Conservation (phyloP, 257 asterid genomes). For the Ballota nigra region DNA sequence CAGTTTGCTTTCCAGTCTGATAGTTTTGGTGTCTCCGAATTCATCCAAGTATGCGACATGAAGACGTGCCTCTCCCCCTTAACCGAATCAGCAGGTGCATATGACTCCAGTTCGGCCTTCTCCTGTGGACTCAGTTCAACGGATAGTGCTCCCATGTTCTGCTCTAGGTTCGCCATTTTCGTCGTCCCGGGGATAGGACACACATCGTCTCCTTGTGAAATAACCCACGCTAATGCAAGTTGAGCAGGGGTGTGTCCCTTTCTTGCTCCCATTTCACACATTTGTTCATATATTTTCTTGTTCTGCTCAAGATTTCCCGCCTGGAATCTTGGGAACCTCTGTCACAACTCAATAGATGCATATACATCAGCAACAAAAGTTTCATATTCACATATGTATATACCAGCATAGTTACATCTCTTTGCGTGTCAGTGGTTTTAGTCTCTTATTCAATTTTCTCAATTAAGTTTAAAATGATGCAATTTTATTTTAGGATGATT, state of each 20-base stretch:
- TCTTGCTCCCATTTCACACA: constrained; percentile 29
- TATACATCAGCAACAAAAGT: too few species aligned
- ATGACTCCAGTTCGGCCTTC: constrained; percentile 36
- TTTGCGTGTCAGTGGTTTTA: too few species aligned
- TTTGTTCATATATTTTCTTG: constrained; percentile 21
- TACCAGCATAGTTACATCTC: too few species aligned
- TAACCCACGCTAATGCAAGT: constrained; percentile 46
- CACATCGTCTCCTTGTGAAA: constrained; percentile 38
- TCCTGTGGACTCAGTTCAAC: constrained; percentile 37
- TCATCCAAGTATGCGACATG: constrained; percentile 31
- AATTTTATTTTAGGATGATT: too few species aligned
- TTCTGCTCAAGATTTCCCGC: constrained; percentile 22
- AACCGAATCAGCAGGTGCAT: constrained; percentile 34
- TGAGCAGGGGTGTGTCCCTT: constrained; percentile 45
- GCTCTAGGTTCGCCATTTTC: constrained; percentile 34
- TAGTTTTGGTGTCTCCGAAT: constrained; percentile 32
- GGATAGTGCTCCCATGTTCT: constrained; percentile 33
- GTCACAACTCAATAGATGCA: neutral
- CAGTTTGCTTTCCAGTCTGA: constrained; percentile 9
- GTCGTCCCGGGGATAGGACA: constrained; percentile 40
- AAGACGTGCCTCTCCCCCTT: constrained; percentile 42
- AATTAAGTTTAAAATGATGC: too few species aligned
- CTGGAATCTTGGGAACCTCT: constrained; percentile 28
- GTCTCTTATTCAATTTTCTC: too few species aligned
- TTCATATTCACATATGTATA: too few species aligned